A percentile compares a stretch with the other conserved stretches of the same genome.
phyloP scores from a whole-genome alignment of 2,329 filamentous ascomycete species.

The Phialemoniopsis sp. region DNA sequence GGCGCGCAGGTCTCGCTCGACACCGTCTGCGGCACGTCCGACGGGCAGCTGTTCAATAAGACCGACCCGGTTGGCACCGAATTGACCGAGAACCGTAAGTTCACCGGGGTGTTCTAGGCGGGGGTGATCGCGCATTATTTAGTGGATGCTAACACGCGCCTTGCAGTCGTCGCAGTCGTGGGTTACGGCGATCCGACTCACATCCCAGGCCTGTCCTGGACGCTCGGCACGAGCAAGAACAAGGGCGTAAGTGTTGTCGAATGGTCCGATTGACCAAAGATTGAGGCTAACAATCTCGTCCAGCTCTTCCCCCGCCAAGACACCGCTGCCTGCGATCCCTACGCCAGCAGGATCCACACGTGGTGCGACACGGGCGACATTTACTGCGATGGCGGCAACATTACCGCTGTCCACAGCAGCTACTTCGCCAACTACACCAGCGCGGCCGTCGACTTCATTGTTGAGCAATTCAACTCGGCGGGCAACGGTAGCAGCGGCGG shows the following conservation, averaged over 20 bases:
- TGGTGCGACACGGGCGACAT: constrained; percentile 19
- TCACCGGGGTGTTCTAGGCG: not conserved
- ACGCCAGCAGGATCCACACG: constrained; percentile 13
- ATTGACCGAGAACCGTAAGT: constrained; percentile 3
- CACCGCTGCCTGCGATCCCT: constrained; percentile 12
- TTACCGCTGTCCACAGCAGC: constrained; percentile 11
- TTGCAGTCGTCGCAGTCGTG: constrained; percentile 14
- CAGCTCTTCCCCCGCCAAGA: constrained; percentile 17
- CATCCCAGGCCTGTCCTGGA: constrained; percentile 8
- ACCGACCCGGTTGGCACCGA: constrained; percentile 3
- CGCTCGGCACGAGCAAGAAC: constrained; percentile 13
- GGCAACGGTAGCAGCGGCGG: too few relatives aligned
- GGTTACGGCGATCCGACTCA: constrained; percentile 17
- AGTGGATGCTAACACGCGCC: not conserved
- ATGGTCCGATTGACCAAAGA: too few relatives aligned
- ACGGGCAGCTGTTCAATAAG: constrained; percentile 3
- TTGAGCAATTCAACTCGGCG: constrained; percentile 9
- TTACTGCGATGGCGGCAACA: constrained; percentile 17
- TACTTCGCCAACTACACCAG: constrained; percentile 17
- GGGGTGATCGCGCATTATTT: too few relatives aligned
- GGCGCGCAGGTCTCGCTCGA: not conserved
- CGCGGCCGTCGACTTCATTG: constrained; percentile 14
- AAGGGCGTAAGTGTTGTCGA: constrained; percentile 13
- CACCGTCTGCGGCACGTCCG: too few relatives aligned
- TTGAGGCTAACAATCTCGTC: not conserved